These are phyloP conservation scores for Rhizopus arrhizus DNA, from an alignment of 371 early-diverging fungal genomes.

Conservation along the genomic window DNA sequence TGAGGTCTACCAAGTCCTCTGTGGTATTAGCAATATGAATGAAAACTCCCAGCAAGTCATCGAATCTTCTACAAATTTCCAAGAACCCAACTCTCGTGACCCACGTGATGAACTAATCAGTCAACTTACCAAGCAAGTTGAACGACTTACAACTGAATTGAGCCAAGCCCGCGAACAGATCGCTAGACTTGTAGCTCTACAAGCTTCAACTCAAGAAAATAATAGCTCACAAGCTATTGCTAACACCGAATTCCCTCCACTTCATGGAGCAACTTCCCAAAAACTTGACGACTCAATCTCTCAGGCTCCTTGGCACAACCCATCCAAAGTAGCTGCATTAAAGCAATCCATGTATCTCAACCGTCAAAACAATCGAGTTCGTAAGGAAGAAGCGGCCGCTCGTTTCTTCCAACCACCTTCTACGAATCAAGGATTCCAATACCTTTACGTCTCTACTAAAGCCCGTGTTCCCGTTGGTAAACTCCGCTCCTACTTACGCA, in stretches of 20 bases:
- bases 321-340: too few species aligned
- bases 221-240: too few species aligned
- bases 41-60: neutral
- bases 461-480: constrained; percentile 8
- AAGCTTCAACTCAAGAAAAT: too few species aligned
- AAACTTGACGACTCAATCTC: too few species aligned
- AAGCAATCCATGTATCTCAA: too few species aligned
- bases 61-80: constrained; percentile 5
- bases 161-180: constrained; percentile 2
- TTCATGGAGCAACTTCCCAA: too few species aligned
- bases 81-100: constrained; percentile 2
- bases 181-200: neutral
- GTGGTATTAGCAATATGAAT: constrained; percentile 4
- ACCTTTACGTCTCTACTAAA: constrained; percentile 13
- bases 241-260: too few species aligned
- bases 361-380: too few species aligned
- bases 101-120: constrained; percentile 5
- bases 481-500: neutral
- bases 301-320: too few species aligned
- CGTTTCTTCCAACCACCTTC: constrained; percentile 8
- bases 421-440: constrained; percentile 18
- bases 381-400: constrained; percentile 10
- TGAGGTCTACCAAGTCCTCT: constrained; percentile 4
- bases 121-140: constrained; percentile 3
- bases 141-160: constrained; percentile 5